Percentiles rank a stretch among this genome's conserved stretches.
These are phyloP conservation scores for Rhodofomes roseus DNA, from an alignment of 1,284 basidiomycete species.

Conservation along the genomic window DNA sequence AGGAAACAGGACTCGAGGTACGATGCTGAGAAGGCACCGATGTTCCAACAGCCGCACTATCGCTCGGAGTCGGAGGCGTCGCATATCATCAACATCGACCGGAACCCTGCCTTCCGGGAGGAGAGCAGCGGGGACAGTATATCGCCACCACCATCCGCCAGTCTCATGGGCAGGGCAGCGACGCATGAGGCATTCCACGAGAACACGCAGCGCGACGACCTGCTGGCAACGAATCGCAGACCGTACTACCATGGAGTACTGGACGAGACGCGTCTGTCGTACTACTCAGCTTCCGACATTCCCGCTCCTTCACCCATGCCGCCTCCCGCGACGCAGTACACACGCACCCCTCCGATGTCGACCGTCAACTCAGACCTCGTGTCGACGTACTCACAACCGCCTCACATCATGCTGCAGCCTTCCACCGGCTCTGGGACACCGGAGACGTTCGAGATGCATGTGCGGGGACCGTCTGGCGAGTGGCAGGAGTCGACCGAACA, in stretches of 20 bases:
- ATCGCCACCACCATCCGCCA: slow-evolving; percentile 19
- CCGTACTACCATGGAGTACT: slow-evolving; percentile 16
- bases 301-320: slow-evolving; percentile 57
- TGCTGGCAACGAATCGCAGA: slow-evolving; percentile 14
- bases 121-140: slow-evolving; percentile 16
- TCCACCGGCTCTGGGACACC: slow-evolving; percentile 7
- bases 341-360: slow-evolving; percentile 28
- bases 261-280: slow-evolving; percentile 41
- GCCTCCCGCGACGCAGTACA: slow-evolving; percentile 27
- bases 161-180: slow-evolving; percentile 17
- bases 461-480: slow-evolving; percentile 30
- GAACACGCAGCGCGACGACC: slow-evolving; percentile 11
- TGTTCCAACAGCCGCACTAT: slow-evolving; percentile 60
- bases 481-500: slow-evolving; percentile 13
- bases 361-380: slow-evolving; percentile 23
- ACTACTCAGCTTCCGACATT: slow-evolving; percentile 68
- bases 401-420: slow-evolving; percentile 12
- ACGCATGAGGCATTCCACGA: slow-evolving; percentile 12
- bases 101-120: background rate
- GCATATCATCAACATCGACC: slow-evolving; percentile 20
- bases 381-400: slow-evolving; percentile 11
- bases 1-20: slow-evolving; percentile 27
- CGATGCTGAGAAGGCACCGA: slow-evolving; percentile 59
- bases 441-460: slow-evolving; percentile 52
- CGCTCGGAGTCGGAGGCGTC: slow-evolving; percentile 62